Evolutionary conservation across 495 filamentous ascomycete species (phyloP).

Genomic region (Neurospora sp.): DNA sequence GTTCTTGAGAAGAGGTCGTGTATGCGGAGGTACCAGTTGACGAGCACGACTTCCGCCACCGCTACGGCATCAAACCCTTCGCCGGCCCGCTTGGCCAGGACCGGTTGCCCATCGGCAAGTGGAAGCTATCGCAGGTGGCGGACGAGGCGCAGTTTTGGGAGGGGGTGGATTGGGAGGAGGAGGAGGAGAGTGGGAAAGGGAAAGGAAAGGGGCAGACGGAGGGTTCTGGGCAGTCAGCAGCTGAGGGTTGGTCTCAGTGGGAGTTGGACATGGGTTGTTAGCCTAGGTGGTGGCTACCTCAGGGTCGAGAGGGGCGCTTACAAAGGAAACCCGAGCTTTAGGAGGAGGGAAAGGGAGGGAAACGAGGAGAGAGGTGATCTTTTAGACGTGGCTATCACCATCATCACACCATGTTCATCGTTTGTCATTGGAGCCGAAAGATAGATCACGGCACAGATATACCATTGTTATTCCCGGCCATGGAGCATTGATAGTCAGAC

Average conservation of each 20-base stretch:
- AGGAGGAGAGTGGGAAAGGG: not conserved
- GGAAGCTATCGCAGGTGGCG: not conserved
- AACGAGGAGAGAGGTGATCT: not conserved
- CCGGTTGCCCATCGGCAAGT: not conserved
- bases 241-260: not conserved
- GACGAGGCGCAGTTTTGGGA: not conserved
- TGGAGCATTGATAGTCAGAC: not conserved
- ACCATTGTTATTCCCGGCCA: not conserved
- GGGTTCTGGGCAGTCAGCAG: not conserved
- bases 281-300: not conserved
- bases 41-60: not conserved
- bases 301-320: not conserved
- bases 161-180: not conserved
- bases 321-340: not conserved
- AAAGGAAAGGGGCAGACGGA: not conserved
- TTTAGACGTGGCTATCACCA: not conserved
- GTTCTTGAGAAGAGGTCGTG: slow-evolving; percentile 16
- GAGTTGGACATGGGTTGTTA: not conserved
- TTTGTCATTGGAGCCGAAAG: not conserved
- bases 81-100: not conserved
- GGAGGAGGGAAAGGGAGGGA: not conserved
- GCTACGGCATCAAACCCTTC: not conserved
- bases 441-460: not conserved
- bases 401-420: not conserved
- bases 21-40: not conserved